phyloP scores from a whole-genome alignment of 2,329 filamentous ascomycete species.

The Pseudogymnoascus sp. region DNA sequence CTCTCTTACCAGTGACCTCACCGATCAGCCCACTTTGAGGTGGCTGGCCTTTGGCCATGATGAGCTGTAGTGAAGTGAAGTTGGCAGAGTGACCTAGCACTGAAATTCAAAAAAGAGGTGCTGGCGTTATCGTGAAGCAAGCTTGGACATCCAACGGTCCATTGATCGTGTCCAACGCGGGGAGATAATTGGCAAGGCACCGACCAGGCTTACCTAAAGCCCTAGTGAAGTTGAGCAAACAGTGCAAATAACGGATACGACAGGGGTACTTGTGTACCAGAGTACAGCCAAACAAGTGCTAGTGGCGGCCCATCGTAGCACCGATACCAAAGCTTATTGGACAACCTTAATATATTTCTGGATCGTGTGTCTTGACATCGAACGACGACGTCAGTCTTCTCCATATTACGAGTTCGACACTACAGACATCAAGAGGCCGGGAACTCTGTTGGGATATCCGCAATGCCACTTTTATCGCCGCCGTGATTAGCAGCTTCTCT shows the following conservation, averaged over 20 bases:
- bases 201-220: conserved; percentile 7
- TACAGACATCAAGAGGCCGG: not conserved
- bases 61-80: not conserved
- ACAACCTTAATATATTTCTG: conserved; percentile 6
- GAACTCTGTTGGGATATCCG: not conserved
- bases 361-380: conserved; percentile 4
- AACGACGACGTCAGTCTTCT: conserved; percentile 3
- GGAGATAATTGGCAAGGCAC: conserved; percentile 1
- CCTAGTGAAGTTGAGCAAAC: conserved; percentile 4
- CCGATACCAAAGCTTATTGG: conserved; percentile 6
- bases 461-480: conserved; percentile 1
- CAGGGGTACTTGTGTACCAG: conserved; percentile 1
- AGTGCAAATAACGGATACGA: not conserved
- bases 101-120: not conserved
- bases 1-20: conserved; percentile 5
- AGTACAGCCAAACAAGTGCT: not conserved
- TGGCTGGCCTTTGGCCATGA: not conserved
- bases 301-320: not conserved
- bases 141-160: not conserved
- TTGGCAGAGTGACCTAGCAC: not conserved
- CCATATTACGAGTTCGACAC: conserved; percentile 3
- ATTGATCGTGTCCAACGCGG: not conserved
- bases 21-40: not conserved
- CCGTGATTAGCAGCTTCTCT: not conserved
- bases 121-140: conserved; percentile 3